Base-by-base conservation (phyloP, 1,284 basidiomycete genomes). In the Tilletia caries region DNA sequence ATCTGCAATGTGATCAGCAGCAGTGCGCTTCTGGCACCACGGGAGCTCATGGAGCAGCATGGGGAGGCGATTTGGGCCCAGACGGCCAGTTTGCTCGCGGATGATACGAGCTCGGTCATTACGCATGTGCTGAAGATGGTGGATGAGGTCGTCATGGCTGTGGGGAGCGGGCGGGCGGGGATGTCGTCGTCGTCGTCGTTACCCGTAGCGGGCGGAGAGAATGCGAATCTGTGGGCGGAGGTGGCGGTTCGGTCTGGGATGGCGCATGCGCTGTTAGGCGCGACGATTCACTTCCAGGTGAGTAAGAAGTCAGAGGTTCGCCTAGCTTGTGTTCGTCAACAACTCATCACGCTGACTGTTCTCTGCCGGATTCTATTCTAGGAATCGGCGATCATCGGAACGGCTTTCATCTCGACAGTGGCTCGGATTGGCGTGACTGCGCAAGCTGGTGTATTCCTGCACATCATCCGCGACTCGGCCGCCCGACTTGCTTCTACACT, bases 1-100 rank as follows among this genome's bases (percentile, higher is more conserved):
- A 73, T 76, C 58, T 81, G 80, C 60, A 74, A 76, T 10, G 72
- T 79, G 1, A 66, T 79, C 33, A 78, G 79, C 44, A 79, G 80
- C 64, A 71, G 70, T 12, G 73, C 75, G 37, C 73, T 80, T 67
- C 73, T 83, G 32, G 76, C 71, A 37, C 79, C 81, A 37, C 65
- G 70, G 48, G 76, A 79, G 58, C 68, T 75, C 65, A 70, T 76
- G 3, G 71, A 76, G 70, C 70, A 71, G 3, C 73, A 77, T 60
- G 81, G 76, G 1, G 25, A 54, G 18, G 72, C 67, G 1, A 52
- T 83, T 54, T 75, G 80, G n/a, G 64, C 62, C 0, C 74, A 76
- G 0, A 71, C 79, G 27, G 73, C 72, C 0, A 60, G 65, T 29
- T 70, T 83, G 68, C 70, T 83, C 8, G 77, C 72, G 0, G 79